Conservation (phyloP, 495 filamentous ascomycete genomes). For the Elasticomyces elasticus region DNA sequence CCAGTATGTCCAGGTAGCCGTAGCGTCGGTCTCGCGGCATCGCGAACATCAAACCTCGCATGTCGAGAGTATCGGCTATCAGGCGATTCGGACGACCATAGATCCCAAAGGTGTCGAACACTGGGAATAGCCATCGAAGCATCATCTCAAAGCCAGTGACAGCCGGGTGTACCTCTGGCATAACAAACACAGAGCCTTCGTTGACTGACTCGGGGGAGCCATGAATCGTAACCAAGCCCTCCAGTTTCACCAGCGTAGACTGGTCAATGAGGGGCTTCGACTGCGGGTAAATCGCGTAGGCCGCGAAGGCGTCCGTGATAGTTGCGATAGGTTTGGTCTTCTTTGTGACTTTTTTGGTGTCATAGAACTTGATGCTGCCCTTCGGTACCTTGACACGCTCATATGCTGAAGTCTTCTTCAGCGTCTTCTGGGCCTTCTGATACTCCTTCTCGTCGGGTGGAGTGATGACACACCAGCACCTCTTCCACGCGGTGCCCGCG, state of each 20-base stretch:
- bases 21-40: slow-evolving; percentile 84
- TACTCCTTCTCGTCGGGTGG: slow-evolving; percentile 89
- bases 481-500: slow-evolving; percentile 89
- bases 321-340: slow-evolving; percentile 83
- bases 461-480: slow-evolving; percentile 89
- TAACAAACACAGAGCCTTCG: slow-evolving; percentile 94
- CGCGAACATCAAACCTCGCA: slow-evolving; percentile 92
- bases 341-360: slow-evolving; percentile 80
- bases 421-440: slow-evolving; percentile 66
- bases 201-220: slow-evolving; percentile 57
- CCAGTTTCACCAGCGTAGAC: slow-evolving; percentile 88
- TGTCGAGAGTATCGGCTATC: slow-evolving; percentile 75
- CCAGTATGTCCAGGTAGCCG: slow-evolving; percentile 80
- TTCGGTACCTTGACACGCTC: slow-evolving; percentile 62
- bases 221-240: slow-evolving; percentile 82
- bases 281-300: slow-evolving; percentile 92
- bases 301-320: slow-evolving; percentile 80
- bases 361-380: slow-evolving; percentile 90
- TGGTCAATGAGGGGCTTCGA: slow-evolving; percentile 86
- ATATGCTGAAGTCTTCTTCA: slow-evolving; percentile 64
- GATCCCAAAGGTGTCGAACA: slow-evolving; percentile 83
- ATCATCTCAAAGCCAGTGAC: slow-evolving; percentile 94
- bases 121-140: slow-evolving; percentile 88
- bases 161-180: slow-evolving; percentile 87
- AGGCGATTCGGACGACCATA: slow-evolving; percentile 86